These are phyloP conservation scores for Paraphoma sp. DNA, from an alignment of 2,329 filamentous ascomycete species.

Conservation along the genomic window DNA sequence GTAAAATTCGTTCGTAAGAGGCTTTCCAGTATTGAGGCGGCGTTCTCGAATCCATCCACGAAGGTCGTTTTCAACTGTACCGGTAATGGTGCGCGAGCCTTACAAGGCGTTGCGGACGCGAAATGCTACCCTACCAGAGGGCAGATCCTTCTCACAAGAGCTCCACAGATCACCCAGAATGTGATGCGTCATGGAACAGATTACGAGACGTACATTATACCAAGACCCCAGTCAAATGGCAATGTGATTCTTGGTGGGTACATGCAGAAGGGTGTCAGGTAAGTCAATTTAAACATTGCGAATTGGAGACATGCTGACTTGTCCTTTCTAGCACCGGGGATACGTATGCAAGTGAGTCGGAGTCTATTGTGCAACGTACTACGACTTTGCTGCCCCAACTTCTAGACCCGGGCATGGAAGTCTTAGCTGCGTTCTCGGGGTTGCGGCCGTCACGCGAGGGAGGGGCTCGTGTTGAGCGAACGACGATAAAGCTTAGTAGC, in stretches of 20 bases:
- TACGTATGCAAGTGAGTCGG: conserved; percentile 17
- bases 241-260: conserved; percentile 25
- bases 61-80: conserved; percentile 27
- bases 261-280: conserved; percentile 25
- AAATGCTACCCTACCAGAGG: conserved; percentile 22
- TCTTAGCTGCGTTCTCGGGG: conserved; percentile 21
- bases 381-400: conserved; percentile 18
- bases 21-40: conserved; percentile 13
- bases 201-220: conserved; percentile 28
- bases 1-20: conserved; percentile 17
- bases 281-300: background rate
- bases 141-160: conserved; percentile 22
- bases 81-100: conserved; percentile 18
- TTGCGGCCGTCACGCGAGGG: conserved; percentile 20
- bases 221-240: conserved; percentile 23
- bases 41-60: conserved; percentile 13
- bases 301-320: background rate
- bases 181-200: conserved; percentile 27
- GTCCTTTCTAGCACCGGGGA: conserved; percentile 15
- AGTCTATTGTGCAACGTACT: conserved; percentile 20
- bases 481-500: conserved; percentile 6
- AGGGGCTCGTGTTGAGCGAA: conserved; percentile 22
- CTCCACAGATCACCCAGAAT: conserved; percentile 19
- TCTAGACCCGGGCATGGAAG: conserved; percentile 16
- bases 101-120: conserved; percentile 17